Conservation (phyloP, 2,329 filamentous ascomycete genomes). For the Bipolaris oryzae region DNA sequence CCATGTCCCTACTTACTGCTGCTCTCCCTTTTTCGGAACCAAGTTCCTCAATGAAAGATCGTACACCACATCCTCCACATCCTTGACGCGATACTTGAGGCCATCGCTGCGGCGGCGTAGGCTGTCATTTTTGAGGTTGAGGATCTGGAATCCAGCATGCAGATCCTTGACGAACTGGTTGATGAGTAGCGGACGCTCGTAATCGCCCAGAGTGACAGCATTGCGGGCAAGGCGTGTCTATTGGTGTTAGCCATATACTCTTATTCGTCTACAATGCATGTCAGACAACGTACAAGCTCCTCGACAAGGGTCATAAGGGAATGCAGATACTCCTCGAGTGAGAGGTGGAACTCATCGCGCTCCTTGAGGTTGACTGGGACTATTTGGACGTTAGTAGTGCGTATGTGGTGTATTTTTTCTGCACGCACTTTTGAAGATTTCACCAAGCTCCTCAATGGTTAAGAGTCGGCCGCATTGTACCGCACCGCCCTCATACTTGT, state of each 20-base stretch:
- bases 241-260: slow-evolving; percentile 8
- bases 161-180: slow-evolving; percentile 93
- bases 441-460: slow-evolving; percentile 86
- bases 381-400: slow-evolving; percentile 44
- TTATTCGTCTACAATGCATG: neutral
- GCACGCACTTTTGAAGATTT: slow-evolving; percentile 70
- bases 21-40: slow-evolving; percentile 52
- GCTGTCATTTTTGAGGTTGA: slow-evolving; percentile 96
- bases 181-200: slow-evolving; percentile 82
- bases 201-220: slow-evolving; percentile 89
- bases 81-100: slow-evolving; percentile 97
- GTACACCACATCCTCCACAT: slow-evolving; percentile 97
- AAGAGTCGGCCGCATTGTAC: slow-evolving; percentile 69
- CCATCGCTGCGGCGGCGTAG: slow-evolving; percentile 86
- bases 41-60: slow-evolving; percentile 88
- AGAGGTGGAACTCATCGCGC: slow-evolving; percentile 88
- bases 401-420: slow-evolving; percentile 2
- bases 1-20: neutral
- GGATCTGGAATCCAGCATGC: slow-evolving; percentile 92
- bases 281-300: slow-evolving; percentile 67
- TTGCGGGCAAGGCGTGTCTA: slow-evolving; percentile 87
- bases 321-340: slow-evolving; percentile 95
- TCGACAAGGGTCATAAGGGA: slow-evolving; percentile 86
- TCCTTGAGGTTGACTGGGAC: slow-evolving; percentile 93
- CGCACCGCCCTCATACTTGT: slow-evolving; percentile 59